Conservation (phyloP, 352 stramenopile species). For the Phytopythium sindhum region DNA sequence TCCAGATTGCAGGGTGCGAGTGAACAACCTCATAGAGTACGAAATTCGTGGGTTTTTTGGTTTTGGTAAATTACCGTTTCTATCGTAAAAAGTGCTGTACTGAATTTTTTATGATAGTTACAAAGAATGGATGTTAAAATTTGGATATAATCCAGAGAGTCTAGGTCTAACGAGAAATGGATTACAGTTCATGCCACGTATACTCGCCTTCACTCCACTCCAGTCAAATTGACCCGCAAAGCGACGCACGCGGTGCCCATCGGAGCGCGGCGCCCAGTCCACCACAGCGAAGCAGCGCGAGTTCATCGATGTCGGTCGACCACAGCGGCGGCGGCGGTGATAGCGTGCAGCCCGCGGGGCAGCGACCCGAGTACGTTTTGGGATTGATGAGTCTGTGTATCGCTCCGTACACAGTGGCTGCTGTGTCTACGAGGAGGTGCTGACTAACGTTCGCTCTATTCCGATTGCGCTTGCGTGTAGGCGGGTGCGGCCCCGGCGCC, state of each 20-base stretch:
- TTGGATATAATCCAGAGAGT: no score
- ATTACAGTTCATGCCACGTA: background rate
- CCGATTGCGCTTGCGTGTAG: constrained; percentile 19
- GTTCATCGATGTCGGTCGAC: background rate
- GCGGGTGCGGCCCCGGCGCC: constrained; percentile 61
- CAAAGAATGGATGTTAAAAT: no score
- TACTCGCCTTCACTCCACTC: background rate
- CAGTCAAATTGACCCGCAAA: background rate
- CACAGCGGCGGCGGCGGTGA: background rate
- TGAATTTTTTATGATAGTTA: no score
- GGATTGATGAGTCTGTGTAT: background rate
- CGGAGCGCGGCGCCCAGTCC: no score
- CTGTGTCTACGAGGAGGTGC: no score
- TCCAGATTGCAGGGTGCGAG: no score
- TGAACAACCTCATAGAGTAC: no score
- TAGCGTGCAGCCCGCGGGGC: background rate
- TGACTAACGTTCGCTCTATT: background rate
- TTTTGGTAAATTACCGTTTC: no score
- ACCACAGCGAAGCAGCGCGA: background rate
- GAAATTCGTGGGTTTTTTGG: no score
- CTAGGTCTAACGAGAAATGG: no score
- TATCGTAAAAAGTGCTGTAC: no score
- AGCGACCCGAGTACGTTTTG: constrained; percentile 24
- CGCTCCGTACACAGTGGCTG: no score
- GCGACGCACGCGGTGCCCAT: background rate